These are phyloP conservation scores for Candida silvicultrix DNA, from an alignment of 805 yeast genomes.

Conservation along the genomic window DNA sequence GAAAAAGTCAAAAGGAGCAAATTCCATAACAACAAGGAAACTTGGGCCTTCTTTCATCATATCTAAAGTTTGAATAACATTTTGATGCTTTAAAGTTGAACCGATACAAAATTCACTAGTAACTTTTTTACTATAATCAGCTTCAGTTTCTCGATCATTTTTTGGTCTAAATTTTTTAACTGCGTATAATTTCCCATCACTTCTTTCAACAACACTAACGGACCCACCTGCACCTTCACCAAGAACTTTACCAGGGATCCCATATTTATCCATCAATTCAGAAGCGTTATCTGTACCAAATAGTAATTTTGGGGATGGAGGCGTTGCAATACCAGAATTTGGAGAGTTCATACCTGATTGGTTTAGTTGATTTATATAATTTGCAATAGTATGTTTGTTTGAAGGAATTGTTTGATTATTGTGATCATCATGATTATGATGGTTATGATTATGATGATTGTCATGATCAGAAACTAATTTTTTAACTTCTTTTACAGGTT, in stretches of 20 bases:
- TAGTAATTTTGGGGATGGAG: slow-evolving; percentile 22
- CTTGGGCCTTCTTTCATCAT: slow-evolving; percentile 60
- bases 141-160: slow-evolving; percentile 51
- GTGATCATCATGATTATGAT: slow-evolving; percentile 17
- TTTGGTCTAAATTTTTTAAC: slow-evolving; percentile 79
- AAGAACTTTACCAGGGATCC: slow-evolving; percentile 62
- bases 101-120: slow-evolving; percentile 81
- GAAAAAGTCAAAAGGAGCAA: slow-evolving; percentile 86
- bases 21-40: slow-evolving; percentile 84
- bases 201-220: slow-evolving; percentile 68
- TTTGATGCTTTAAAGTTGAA: slow-evolving; percentile 68
- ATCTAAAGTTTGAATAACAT: slow-evolving; percentile 77
- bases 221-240: slow-evolving; percentile 97
- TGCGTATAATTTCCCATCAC: slow-evolving; percentile 65
- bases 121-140: slow-evolving; percentile 72
- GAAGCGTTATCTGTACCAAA: slow-evolving; percentile 33
- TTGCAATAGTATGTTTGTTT: not conserved
- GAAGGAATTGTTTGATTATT: not conserved
- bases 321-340: not conserved
- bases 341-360: not conserved
- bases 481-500: slow-evolving; percentile 3
- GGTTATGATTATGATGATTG: not conserved
- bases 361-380: not conserved
- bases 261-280: slow-evolving; percentile 55
- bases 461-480: not conserved